Evolutionary conservation across 1,284 basidiomycete genomes (phyloP).

Genomic region (Gomphus sp.): DNA sequence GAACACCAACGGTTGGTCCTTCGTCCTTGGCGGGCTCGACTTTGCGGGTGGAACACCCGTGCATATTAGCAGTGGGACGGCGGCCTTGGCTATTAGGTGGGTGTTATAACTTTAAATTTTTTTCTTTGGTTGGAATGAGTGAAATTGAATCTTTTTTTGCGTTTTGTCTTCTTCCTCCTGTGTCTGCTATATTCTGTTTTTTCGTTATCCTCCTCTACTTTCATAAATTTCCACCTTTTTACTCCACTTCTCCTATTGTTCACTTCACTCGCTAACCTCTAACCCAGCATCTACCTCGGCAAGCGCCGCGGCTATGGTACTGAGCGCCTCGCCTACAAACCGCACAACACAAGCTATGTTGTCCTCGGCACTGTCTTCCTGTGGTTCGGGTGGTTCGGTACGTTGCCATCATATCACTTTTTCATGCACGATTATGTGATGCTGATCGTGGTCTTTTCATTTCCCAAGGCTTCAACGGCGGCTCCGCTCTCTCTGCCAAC

Average conservation of each 20-base stretch:
- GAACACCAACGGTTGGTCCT: slow-evolving; percentile 85
- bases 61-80: slow-evolving; percentile 87
- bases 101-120: no score
- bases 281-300: slow-evolving; percentile 70
- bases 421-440: background rate
- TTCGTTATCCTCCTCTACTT: no score
- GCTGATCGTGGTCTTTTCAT: background rate
- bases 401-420: background rate
- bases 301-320: slow-evolving; percentile 90
- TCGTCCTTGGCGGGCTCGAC: slow-evolving; percentile 72
- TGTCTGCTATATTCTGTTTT: no score
- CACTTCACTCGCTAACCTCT: background rate
- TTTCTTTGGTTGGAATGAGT: no score
- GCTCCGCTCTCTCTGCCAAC: slow-evolving; percentile 79
- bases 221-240: no score
- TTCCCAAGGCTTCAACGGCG: slow-evolving; percentile 61
- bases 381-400: slow-evolving; percentile 38
- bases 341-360: slow-evolving; percentile 82
- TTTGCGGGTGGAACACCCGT: slow-evolving; percentile 97
- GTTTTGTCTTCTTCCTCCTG: no score
- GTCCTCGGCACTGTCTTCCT: slow-evolving; percentile 89
- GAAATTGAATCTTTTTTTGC: no score
- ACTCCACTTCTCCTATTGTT: background rate
- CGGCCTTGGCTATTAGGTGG: slow-evolving; percentile 74
- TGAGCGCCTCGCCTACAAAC: slow-evolving; percentile 83